Evolutionary conservation across 306 rosid species (phyloP), one percentile per base, ranked within the genome.

Genomic region (Phaseolus lunatus): DNA sequence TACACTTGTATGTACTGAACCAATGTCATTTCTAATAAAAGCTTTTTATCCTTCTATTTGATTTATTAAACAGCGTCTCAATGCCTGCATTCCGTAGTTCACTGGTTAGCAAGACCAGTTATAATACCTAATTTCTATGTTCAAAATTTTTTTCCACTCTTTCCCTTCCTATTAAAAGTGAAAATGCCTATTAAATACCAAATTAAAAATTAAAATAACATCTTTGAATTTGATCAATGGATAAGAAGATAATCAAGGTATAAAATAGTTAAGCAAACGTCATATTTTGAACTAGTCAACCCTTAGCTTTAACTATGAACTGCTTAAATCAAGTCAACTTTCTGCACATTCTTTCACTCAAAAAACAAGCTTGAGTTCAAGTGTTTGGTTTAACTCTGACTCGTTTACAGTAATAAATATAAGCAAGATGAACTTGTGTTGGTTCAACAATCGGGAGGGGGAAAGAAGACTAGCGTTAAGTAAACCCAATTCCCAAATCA

Each of bases 321-420:
- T 5, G 3, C 24, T 24, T 24, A 57, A 57, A 57, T 57, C 0
- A 3, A 27, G 66, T 27, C 39, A 26, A 59, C 20, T 1, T 26
- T 59, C 41, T 11, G 31, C 16, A 56, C 31, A 5, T 5, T 6
- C 18, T 57, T 57, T 59, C 12, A 5, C 37, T 44, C 13, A 43
- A 41, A 73, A 57, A 56, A 19, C 29, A 58, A 43, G 44, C 69
- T 29, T 16, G 10, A 43, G 37, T n/a, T 24, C 58, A 68, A 49
- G n/a, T n/a, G 11, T 12, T 29, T 53, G 1, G 26, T 59, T 16
- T 70, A 39, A 9, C 53, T 70, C 2, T 35, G 11, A 33, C 29
- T 18, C 22, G 2, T 2, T 13, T 31, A 52, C 76, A 44, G 18
- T 49, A 49, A 29, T 27, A 6, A 20, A 16, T 18, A 61, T 61